A percentile compares a stretch with the other conserved stretches of the same genome.
Evolutionary conservation across 371 early-diverging fungal genomes (phyloP).

Genomic region (Rhizoclosmatium hyalinum): DNA sequence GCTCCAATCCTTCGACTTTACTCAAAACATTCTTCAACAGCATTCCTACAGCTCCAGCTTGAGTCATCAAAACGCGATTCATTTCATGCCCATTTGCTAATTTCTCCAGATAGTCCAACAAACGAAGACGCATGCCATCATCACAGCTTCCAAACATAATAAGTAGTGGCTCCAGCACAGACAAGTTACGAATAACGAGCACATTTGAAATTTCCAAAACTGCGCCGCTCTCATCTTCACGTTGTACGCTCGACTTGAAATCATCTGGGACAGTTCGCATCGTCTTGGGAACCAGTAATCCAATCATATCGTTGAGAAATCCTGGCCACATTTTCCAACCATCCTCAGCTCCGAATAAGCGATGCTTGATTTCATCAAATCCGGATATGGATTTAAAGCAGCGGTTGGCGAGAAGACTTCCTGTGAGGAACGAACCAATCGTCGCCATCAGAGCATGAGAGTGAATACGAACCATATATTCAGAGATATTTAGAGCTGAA

Average conservation of each 20-base stretch:
- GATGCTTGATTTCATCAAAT: slow-evolving; percentile 41
- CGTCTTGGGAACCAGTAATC: slow-evolving; percentile 34
- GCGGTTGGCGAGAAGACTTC: slow-evolving; percentile 32
- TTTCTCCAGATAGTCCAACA: slow-evolving; percentile 35
- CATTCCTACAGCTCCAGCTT: slow-evolving; percentile 31
- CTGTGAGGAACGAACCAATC: slow-evolving; percentile 33
- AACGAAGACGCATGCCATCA: slow-evolving; percentile 9
- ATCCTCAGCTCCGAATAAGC: slow-evolving; percentile 32
- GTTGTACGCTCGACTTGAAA: not conserved
- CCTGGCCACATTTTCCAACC: slow-evolving; percentile 35
- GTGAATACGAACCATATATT: slow-evolving; percentile 9
- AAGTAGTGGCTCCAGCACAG: slow-evolving; percentile 40
- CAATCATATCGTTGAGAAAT: slow-evolving; percentile 34
- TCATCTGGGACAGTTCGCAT: slow-evolving; percentile 4
- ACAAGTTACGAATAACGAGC: slow-evolving; percentile 41
- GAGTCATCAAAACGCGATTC: slow-evolving; percentile 44
- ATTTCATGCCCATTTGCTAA: slow-evolving; percentile 42
- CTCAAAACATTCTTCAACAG: slow-evolving; percentile 39
- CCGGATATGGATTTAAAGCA: slow-evolving; percentile 39
- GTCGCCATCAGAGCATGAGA: slow-evolving; percentile 31
- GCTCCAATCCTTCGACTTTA: slow-evolving; percentile 25
- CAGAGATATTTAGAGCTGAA: not conserved
- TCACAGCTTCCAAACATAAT: slow-evolving; percentile 28
- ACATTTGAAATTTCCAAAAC: not conserved
- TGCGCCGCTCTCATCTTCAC: not conserved